A percentile compares a stretch with the other conserved stretches of the same genome.
These are phyloP conservation scores for Fusarium sororula DNA, from an alignment of 2,329 filamentous ascomycete species.

Conservation along the genomic window DNA sequence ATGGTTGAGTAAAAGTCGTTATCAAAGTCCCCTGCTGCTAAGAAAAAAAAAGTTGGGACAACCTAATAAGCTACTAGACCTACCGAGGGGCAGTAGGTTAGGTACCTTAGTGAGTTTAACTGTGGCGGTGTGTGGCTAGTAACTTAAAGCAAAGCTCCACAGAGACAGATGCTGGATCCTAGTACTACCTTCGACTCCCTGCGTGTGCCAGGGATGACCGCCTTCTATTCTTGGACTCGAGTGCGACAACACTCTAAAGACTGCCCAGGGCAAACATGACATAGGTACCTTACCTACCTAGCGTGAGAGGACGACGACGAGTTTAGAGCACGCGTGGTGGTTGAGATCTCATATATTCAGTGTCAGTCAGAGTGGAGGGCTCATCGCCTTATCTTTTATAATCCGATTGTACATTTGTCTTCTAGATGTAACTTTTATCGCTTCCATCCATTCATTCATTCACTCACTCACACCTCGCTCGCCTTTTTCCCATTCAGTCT, in stretches of 20 bases:
- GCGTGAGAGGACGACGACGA: conserved; percentile 27
- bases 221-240: conserved; percentile 30
- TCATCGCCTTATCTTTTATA: background rate
- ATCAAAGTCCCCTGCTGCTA: conserved; percentile 24
- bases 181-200: background rate
- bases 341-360: conserved; percentile 10
- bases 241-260: conserved; percentile 8
- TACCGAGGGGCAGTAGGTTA: background rate
- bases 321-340: conserved; percentile 24
- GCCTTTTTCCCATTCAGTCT: conserved; percentile 4
- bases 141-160: background rate
- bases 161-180: background rate
- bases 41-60: conserved; percentile 41
- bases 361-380: background rate
- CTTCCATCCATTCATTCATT: background rate
- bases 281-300: conserved; percentile 22
- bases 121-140: conserved; percentile 33
- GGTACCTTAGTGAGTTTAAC: background rate
- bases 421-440: conserved; percentile 1
- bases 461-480: background rate
- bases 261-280: conserved; percentile 35
- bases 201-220: conserved; percentile 35
- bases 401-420: background rate
- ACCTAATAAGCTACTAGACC: no score
- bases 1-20: conserved; percentile 19